These are phyloP conservation scores for Leccinum aurantiacum DNA, from an alignment of 768 basidiomycete genomes.

Conservation along the genomic window DNA sequence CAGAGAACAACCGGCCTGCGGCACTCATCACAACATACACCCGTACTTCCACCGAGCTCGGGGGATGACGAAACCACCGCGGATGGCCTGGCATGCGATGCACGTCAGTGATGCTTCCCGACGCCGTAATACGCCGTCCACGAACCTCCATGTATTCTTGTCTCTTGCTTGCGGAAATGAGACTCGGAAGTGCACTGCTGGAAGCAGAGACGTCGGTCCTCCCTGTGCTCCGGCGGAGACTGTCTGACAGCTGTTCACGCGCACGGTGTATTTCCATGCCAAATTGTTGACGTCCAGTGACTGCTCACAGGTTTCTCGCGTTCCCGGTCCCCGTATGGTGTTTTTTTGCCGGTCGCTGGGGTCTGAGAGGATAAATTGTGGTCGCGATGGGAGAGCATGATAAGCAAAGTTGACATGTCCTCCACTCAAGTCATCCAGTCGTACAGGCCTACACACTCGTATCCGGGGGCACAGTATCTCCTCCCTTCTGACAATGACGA, in stretches of 20 bases:
- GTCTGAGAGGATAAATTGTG: background rate
- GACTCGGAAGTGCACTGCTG: too few species aligned
- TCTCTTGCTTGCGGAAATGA: background rate
- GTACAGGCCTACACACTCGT: constrained; percentile 15
- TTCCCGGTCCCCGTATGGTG: background rate
- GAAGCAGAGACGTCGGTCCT: background rate
- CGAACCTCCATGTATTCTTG: background rate
- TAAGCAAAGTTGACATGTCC: background rate
- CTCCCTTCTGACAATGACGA: constrained; percentile 26
- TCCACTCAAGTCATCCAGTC: constrained; percentile 1
- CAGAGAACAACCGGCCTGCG: background rate
- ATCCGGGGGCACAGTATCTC: constrained; percentile 20
- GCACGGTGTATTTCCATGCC: background rate
- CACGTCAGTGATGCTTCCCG: background rate
- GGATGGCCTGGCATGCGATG: background rate
- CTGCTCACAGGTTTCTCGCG: background rate
- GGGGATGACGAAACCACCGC: background rate
- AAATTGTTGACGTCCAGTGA: background rate
- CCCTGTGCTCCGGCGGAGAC: too few species aligned
- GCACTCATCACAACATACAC: background rate
- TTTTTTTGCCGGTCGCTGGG: background rate
- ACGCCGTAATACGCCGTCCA: too few species aligned
- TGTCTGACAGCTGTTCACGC: background rate
- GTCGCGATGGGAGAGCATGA: background rate
- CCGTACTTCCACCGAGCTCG: background rate